Percentiles rank a stretch among this genome's conserved stretches.
Evolutionary conservation across 768 basidiomycete species (phyloP).

Genomic region (Thelephora ganbajun): DNA sequence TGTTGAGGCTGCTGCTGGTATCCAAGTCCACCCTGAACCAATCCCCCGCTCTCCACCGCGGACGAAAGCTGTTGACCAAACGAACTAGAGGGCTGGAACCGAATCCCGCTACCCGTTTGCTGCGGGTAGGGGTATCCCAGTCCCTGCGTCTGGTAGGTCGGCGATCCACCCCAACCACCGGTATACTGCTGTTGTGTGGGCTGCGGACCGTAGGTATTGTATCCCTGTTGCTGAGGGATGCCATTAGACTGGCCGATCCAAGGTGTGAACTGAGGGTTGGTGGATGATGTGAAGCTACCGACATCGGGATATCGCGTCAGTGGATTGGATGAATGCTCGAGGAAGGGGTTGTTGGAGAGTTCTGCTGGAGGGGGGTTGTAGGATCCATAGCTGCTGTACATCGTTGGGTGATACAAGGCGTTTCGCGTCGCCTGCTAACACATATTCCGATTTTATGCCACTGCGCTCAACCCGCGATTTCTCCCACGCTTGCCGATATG

Average conservation of each 20-base stretch:
- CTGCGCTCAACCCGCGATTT: background rate
- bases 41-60: background rate
- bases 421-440: background rate
- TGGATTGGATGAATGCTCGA: slow-evolving; percentile 30
- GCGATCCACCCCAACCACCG: slow-evolving; percentile 7
- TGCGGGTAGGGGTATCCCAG: slow-evolving; percentile 13
- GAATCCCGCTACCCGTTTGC: slow-evolving; percentile 13
- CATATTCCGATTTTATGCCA: background rate
- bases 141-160: slow-evolving; percentile 13
- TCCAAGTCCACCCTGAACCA: background rate
- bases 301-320: slow-evolving; percentile 51
- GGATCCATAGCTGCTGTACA: background rate
- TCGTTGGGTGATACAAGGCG: background rate
- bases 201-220: slow-evolving; percentile 11
- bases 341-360: slow-evolving; percentile 56
- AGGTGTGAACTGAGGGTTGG: slow-evolving; percentile 8
- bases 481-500: background rate
- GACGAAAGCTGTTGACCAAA: slow-evolving; percentile 41
- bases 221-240: slow-evolving; percentile 3
- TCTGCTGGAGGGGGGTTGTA: slow-evolving; percentile 16
- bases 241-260: slow-evolving; percentile 18
- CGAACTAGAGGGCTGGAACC: slow-evolving; percentile 36
- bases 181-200: slow-evolving; percentile 17
- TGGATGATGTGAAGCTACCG: slow-evolving; percentile 14
- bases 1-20: slow-evolving; percentile 6